Evolutionary conservation across 257 asterid species (phyloP).

Genomic region (Ophiorrhiza pumila): DNA sequence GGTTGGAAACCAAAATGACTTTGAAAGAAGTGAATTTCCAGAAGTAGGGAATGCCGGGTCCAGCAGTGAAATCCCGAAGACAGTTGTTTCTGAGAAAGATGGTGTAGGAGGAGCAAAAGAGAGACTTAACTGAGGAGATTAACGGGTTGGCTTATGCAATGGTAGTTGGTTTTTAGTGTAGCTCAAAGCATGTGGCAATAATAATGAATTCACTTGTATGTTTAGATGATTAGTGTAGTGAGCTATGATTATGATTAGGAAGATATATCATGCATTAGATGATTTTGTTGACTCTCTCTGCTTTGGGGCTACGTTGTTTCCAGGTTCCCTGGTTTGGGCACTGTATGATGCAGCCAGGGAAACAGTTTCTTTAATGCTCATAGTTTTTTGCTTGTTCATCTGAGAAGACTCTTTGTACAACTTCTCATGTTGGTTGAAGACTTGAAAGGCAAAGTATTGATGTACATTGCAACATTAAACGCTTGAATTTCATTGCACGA

Average conservation of each 20-base stretch:
- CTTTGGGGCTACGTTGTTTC: too few relatives aligned
- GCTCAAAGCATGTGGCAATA: not conserved
- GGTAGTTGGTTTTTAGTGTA: not conserved
- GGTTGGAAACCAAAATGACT: constrained; percentile 19
- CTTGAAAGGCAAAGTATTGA: too few relatives aligned
- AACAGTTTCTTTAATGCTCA: too few relatives aligned
- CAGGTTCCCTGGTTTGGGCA: too few relatives aligned
- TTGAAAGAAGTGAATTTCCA: constrained; percentile 24
- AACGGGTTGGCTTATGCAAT: constrained; percentile 4
- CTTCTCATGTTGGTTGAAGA: too few relatives aligned
- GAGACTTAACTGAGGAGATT: constrained; percentile 19
- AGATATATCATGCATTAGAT: not conserved
- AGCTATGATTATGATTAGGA: not conserved
- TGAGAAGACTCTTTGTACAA: too few relatives aligned
- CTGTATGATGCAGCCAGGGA: too few relatives aligned
- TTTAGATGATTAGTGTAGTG: not conserved
- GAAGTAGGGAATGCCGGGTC: constrained; percentile 26
- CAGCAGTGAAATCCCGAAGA: constrained; percentile 15
- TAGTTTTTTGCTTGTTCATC: too few relatives aligned
- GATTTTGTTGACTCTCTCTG: not conserved
- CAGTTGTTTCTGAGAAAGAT: constrained; percentile 7
- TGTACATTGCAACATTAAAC: too few relatives aligned
- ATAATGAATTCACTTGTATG: not conserved
- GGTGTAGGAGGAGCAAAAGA: constrained; percentile 2
- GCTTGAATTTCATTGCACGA: too few relatives aligned